A percentile compares a stretch with the other conserved stretches of the same genome.
Conservation (phyloP, 192 early-diverging fungal genomes). For the Thamnidium elegans region DNA sequence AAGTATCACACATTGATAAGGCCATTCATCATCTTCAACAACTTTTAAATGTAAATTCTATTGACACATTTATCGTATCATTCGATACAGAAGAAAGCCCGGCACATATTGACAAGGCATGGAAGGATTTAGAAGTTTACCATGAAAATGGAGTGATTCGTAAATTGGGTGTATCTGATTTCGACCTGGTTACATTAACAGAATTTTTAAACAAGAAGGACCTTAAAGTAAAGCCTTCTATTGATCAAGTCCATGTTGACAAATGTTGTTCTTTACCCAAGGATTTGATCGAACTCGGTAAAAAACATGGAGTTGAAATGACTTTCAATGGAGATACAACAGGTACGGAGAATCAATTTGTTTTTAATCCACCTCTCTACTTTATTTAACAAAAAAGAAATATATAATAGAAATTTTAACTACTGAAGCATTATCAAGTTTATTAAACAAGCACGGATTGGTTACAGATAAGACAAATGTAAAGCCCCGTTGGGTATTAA, state of each 20-base stretch:
- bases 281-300: constrained; percentile 43
- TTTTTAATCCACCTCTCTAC: constrained; percentile 11
- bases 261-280: constrained; percentile 46
- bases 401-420: constrained; percentile 42
- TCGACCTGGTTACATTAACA: constrained; percentile 36
- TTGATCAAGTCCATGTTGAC: constrained; percentile 48
- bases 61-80: constrained; percentile 35
- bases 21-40: constrained; percentile 24
- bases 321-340: constrained; percentile 43
- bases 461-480: constrained; percentile 9
- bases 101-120: constrained; percentile 34
- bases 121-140: constrained; percentile 34
- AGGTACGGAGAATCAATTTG: constrained; percentile 24
- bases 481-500: constrained; percentile 49
- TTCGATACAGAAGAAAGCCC: constrained; percentile 6
- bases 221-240: constrained; percentile 31
- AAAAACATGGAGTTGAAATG: constrained; percentile 42
- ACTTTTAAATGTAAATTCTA: constrained; percentile 26
- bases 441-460: constrained; percentile 35
- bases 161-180: constrained; percentile 48
- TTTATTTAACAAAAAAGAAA: not conserved
- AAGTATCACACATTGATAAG: constrained; percentile 12
- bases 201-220: constrained; percentile 28
- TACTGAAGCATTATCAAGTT: constrained; percentile 31
- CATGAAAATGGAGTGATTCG: constrained; percentile 36